phyloP scores from a whole-genome alignment of 2,329 filamentous ascomycete genomes.

The Alternaria burnsii region DNA sequence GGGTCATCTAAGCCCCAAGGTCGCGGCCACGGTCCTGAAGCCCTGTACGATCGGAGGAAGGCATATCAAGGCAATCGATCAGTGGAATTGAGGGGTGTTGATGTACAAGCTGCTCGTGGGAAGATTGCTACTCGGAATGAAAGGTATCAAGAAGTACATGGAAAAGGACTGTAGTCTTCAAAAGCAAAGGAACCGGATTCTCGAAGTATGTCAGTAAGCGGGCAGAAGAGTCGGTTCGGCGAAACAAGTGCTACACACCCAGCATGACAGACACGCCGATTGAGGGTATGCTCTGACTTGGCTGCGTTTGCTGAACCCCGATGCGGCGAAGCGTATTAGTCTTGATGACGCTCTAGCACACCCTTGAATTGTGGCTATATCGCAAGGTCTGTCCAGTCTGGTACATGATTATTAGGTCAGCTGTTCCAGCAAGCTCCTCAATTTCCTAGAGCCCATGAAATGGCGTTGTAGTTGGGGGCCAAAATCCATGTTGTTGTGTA shows the following conservation, averaged over 20 bases:
- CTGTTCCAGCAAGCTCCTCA: conserved; percentile 5
- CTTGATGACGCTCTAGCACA: conserved; percentile 85
- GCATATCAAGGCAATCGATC: conserved; percentile 90
- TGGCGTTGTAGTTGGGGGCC: not conserved
- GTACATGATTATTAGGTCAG: conserved; percentile 6
- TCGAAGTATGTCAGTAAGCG: conserved; percentile 86
- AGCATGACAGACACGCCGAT: not conserved
- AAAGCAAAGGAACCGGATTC: conserved; percentile 84
- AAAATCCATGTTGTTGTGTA: not conserved
- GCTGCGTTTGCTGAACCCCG: conserved; percentile 55
- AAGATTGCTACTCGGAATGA: conserved; percentile 93
- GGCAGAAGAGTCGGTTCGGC: conserved; percentile 78
- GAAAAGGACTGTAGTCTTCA: conserved; percentile 72
- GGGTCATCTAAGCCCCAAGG: conserved; percentile 94
- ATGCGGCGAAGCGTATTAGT: conserved; percentile 86
- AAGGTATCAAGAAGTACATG: conserved; percentile 81
- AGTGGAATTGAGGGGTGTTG: conserved; percentile 93
- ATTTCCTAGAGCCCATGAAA: not conserved
- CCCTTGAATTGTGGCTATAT: conserved; percentile 88
- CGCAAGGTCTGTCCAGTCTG: conserved; percentile 2
- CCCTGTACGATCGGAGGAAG: conserved; percentile 74
- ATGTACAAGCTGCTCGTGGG: conserved; percentile 94
- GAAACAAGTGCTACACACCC: conserved; percentile 26
- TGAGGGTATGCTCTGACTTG: not conserved
- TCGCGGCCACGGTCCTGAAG: conserved; percentile 64